A percentile compares a stretch with the other conserved stretches of the same genome.
Conservation (phyloP, 768 basidiomycete genomes). For the Tubosaeta sp. region DNA sequence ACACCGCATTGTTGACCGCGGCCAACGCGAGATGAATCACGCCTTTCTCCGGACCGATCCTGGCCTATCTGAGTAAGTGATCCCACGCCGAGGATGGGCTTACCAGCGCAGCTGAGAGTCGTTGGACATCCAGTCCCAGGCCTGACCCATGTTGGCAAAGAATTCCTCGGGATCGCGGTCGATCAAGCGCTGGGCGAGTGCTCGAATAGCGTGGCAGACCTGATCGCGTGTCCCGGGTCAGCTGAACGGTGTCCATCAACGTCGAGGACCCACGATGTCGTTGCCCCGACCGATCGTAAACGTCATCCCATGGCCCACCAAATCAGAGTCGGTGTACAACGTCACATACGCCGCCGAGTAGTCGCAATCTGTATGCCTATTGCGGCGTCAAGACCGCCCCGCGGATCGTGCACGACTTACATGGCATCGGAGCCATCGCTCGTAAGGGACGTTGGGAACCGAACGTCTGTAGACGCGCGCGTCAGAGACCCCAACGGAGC, state of each 20-base stretch:
- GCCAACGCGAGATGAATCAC: slow-evolving; percentile 86
- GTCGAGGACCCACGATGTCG: slow-evolving; percentile 59
- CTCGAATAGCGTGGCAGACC: slow-evolving; percentile 76
- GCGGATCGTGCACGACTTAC: slow-evolving; percentile 35
- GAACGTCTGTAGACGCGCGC: slow-evolving; percentile 51
- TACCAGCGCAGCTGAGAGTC: slow-evolving; percentile 90
- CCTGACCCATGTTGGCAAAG: slow-evolving; percentile 83
- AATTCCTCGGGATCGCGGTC: slow-evolving; percentile 79
- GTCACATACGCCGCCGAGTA: slow-evolving; percentile 89
- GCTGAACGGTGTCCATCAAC: not conserved
- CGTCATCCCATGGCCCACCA: slow-evolving; percentile 84
- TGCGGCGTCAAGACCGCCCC: not conserved
- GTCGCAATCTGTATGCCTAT: slow-evolving; percentile 89
- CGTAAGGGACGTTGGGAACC: slow-evolving; percentile 87
- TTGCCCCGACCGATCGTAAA: slow-evolving; percentile 92
- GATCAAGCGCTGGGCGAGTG: slow-evolving; percentile 74
- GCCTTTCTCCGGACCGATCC: slow-evolving; percentile 91
- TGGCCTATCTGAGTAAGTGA: not conserved
- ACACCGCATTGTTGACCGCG: slow-evolving; percentile 85
- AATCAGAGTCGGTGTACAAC: slow-evolving; percentile 56
- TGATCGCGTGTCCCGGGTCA: not conserved
- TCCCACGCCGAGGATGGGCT: slow-evolving; percentile 16
- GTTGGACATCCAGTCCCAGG: slow-evolving; percentile 79
- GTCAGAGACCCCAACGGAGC: not conserved
- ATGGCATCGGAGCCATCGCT: slow-evolving; percentile 94